phyloP scores from a whole-genome alignment of 140 eudicot species.

The Oenanthe javanica region DNA sequence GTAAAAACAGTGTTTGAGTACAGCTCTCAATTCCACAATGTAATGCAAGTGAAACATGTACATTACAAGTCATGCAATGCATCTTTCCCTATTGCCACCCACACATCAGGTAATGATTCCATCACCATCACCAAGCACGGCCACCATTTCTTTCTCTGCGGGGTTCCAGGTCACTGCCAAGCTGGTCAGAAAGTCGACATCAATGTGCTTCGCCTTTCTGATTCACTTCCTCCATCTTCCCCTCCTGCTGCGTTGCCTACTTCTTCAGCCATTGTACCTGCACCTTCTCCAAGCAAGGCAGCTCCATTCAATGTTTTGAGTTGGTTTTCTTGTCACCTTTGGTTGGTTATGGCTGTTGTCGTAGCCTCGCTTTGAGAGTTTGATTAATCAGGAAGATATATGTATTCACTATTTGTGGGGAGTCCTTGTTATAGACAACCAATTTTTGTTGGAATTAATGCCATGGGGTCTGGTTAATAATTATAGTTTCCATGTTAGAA shows the following conservation, averaged over 20 bases:
- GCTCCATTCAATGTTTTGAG: conserved; percentile 6
- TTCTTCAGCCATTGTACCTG: conserved; percentile 15
- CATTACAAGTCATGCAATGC: conserved; percentile 63
- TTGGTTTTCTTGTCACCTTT: conserved; percentile 12
- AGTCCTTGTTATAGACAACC: conserved; percentile 12
- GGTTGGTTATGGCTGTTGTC: conserved; percentile 19
- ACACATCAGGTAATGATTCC: conserved; percentile 74
- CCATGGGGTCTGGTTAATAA: no score
- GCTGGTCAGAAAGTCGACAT: conserved; percentile 84
- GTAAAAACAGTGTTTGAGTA: conserved; percentile 54
- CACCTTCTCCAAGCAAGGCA: conserved; percentile 26
- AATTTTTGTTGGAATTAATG: not conserved
- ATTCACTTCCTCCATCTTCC: conserved; percentile 25
- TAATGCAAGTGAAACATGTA: conserved; percentile 80
- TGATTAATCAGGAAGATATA: no score
- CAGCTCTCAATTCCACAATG: conserved; percentile 83
- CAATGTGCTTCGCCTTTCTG: conserved; percentile 35
- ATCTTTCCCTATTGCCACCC: conserved; percentile 66
- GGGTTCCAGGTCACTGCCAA: conserved; percentile 89
- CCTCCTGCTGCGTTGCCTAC: conserved; percentile 27
- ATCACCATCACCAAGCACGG: conserved; percentile 47
- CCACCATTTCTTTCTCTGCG: conserved; percentile 80
- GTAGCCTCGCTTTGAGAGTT: conserved; percentile 21
- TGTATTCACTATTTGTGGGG: conserved; percentile 7
- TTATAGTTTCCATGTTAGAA: no score